A percentile compares a stretch with the other conserved stretches of the same genome.
phyloP scores from a whole-genome alignment of 139 green algal species.

The Zygnema circumcarinatum region DNA sequence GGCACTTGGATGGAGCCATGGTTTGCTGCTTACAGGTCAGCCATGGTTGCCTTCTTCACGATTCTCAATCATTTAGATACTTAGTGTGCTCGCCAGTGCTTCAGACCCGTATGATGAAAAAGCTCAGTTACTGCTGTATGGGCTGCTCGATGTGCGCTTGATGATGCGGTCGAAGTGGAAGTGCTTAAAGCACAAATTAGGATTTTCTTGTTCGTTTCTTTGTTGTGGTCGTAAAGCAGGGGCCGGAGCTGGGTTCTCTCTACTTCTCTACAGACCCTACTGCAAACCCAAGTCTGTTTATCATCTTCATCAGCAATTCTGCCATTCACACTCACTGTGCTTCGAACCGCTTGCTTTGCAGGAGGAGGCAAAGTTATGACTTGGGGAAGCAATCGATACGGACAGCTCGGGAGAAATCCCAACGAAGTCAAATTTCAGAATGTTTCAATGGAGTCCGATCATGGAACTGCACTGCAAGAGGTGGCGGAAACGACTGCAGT shows the following conservation, averaged over 20 bases:
- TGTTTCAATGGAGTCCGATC: neutral
- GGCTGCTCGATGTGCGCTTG: neutral
- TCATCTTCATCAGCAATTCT: no score
- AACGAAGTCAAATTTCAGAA: neutral
- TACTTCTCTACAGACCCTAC: no score
- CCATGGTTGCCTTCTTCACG: neutral
- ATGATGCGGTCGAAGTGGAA: neutral
- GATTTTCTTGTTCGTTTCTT: neutral
- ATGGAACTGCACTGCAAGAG: no score
- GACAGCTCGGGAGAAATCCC: conserved; percentile 8
- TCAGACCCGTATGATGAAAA: neutral
- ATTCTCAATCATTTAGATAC: neutral
- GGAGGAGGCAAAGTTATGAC: neutral
- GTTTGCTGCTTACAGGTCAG: conserved; percentile 9
- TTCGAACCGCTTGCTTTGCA: no score
- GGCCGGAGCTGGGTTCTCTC: neutral
- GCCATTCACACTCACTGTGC: no score
- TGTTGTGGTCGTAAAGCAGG: neutral
- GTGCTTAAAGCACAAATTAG: neutral
- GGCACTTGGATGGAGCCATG: conserved; percentile 17
- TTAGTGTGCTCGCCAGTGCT: neutral
- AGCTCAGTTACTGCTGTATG: neutral
- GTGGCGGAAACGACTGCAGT: no score
- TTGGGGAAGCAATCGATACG: conserved; percentile 32
- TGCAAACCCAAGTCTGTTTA: no score